Evolutionary conservation across 2,329 filamentous ascomycete genomes (phyloP).

Genomic region (Botrytis tulipae): DNA sequence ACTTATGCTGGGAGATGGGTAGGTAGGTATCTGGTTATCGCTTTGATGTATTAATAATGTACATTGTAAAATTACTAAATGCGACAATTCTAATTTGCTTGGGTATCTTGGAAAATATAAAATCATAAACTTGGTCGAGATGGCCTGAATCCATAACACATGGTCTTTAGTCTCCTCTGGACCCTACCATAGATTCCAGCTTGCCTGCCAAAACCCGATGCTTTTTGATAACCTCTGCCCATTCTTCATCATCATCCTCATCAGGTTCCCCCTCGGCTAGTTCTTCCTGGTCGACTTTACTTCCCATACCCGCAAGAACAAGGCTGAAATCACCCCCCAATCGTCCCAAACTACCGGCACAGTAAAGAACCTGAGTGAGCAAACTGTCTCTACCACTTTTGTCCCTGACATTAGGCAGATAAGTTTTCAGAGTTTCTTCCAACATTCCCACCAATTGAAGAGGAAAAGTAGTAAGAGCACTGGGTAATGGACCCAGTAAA

Average conservation of each 20-base stretch:
- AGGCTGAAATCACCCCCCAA: slow-evolving; percentile 91
- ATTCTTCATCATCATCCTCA: slow-evolving; percentile 63
- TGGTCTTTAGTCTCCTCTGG: slow-evolving; percentile 26
- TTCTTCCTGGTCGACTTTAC: slow-evolving; percentile 39
- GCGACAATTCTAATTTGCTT: neutral
- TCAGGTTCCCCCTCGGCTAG: slow-evolving; percentile 44
- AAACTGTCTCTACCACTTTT: slow-evolving; percentile 80
- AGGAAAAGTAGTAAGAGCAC: slow-evolving; percentile 79
- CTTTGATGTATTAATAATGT: neutral
- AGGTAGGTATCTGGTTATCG: no score
- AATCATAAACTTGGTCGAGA: neutral
- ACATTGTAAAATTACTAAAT: neutral
- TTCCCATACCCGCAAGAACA: slow-evolving; percentile 64
- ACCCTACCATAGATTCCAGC: slow-evolving; percentile 65
- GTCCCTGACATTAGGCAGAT: slow-evolving; percentile 80
- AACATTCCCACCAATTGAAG: slow-evolving; percentile 80
- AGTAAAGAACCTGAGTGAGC: slow-evolving; percentile 89
- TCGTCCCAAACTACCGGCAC: slow-evolving; percentile 83
- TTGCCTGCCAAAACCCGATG: slow-evolving; percentile 82
- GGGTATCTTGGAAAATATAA: slow-evolving; percentile 12
- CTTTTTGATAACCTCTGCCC: slow-evolving; percentile 85
- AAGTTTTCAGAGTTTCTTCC: slow-evolving; percentile 69
- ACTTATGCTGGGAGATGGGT: neutral
- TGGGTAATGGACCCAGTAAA: slow-evolving; percentile 62
- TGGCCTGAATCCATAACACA: neutral